phyloP scores from a whole-genome alignment of 2,329 filamentous ascomycete species.

The Penicillium paneum region DNA sequence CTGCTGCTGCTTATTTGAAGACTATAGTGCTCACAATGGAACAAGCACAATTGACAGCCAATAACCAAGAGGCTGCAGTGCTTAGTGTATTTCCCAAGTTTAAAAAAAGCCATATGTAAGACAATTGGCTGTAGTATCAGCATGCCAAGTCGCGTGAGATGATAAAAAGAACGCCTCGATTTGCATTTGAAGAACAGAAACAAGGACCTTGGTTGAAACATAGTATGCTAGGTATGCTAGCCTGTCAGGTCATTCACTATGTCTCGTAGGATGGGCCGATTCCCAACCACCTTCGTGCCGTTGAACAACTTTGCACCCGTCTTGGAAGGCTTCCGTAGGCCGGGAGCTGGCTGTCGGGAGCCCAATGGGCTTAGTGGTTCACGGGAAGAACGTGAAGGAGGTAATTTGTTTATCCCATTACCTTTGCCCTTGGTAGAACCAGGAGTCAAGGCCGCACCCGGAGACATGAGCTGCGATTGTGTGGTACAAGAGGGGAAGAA shows the following conservation, averaged over 20 bases:
- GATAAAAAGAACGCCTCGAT: not conserved
- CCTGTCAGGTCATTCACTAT: slow-evolving; percentile 65
- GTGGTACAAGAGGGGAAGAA: slow-evolving; percentile 54
- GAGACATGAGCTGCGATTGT: slow-evolving; percentile 25
- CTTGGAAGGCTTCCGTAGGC: slow-evolving; percentile 55
- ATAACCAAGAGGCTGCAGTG: not conserved
- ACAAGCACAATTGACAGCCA: not conserved
- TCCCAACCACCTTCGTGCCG: slow-evolving; percentile 57
- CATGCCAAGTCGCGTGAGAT: not conserved
- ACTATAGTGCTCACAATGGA: not conserved
- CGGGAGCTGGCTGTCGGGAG: slow-evolving; percentile 27
- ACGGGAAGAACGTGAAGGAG: slow-evolving; percentile 10
- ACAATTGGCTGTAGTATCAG: not conserved
- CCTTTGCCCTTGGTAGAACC: slow-evolving; percentile 1
- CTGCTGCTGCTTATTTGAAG: not conserved
- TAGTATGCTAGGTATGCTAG: slow-evolving; percentile 21
- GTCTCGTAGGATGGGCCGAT: slow-evolving; percentile 68
- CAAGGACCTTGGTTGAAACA: not conserved
- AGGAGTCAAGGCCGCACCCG: not conserved
- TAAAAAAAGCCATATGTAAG: not conserved
- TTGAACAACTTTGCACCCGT: slow-evolving; percentile 56
- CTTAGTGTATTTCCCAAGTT: not conserved
- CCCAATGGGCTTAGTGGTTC: slow-evolving; percentile 34
- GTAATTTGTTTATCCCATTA: slow-evolving; percentile 16
- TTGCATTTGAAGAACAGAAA: not conserved